phyloP scores from a whole-genome alignment of 495 filamentous ascomycete species.

The Amniculicola lignicola region DNA sequence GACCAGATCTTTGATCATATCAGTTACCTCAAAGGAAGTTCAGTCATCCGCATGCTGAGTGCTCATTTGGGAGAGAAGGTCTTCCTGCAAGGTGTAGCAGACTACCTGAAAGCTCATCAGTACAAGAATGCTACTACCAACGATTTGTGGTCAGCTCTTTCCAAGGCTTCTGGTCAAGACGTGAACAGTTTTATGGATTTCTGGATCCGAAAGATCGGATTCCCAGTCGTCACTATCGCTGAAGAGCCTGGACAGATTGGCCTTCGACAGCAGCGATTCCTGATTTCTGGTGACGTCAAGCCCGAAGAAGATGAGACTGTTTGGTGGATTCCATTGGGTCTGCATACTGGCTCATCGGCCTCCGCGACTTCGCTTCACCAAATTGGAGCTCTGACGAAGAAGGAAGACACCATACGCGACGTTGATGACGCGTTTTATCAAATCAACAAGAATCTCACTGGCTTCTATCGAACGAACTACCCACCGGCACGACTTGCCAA shows the following conservation, averaged over 20 bases:
- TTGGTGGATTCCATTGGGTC: slow-evolving; percentile 93
- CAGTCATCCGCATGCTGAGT: slow-evolving; percentile 90
- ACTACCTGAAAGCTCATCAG: slow-evolving; percentile 80
- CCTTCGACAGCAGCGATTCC: slow-evolving; percentile 80
- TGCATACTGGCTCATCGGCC: slow-evolving; percentile 56
- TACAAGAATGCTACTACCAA: slow-evolving; percentile 91
- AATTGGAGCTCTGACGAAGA: slow-evolving; percentile 65
- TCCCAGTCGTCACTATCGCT: slow-evolving; percentile 80
- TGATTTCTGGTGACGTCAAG: slow-evolving; percentile 82
- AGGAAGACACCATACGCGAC: slow-evolving; percentile 67
- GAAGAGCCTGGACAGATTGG: slow-evolving; percentile 79
- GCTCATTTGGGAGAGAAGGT: slow-evolving; percentile 77
- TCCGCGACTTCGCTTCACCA: slow-evolving; percentile 52
- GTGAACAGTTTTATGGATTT: slow-evolving; percentile 82
- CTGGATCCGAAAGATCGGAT: slow-evolving; percentile 94
- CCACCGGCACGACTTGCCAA: slow-evolving; percentile 72
- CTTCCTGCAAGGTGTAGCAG: slow-evolving; percentile 83
- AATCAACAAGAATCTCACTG: slow-evolving; percentile 80
- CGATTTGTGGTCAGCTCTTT: slow-evolving; percentile 88
- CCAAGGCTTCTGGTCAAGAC: slow-evolving; percentile 82
- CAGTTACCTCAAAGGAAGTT: slow-evolving; percentile 93
- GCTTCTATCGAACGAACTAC: slow-evolving; percentile 93
- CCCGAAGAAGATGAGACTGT: slow-evolving; percentile 79
- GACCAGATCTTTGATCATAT: slow-evolving; percentile 97
- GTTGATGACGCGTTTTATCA: slow-evolving; percentile 85